A percentile compares a stretch with the other conserved stretches of the same genome.
These are phyloP conservation scores for Pseudogymnoascus sp. DNA, from an alignment of 2,329 filamentous ascomycete species.

Conservation along the genomic window DNA sequence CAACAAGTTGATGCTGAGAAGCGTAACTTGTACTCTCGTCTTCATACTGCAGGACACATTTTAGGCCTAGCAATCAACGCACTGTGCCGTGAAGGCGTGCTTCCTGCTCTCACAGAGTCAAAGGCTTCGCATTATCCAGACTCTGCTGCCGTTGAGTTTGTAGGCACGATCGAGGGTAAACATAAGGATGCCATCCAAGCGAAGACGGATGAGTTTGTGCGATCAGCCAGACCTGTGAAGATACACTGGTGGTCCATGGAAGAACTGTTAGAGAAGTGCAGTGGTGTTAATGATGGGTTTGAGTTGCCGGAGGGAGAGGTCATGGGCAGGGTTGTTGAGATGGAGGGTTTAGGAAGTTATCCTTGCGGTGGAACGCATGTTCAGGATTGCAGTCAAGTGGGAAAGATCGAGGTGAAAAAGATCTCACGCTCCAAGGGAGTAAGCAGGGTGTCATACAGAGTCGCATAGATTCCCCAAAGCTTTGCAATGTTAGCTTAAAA, in stretches of 20 bases:
- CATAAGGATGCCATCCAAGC: constrained; percentile 55
- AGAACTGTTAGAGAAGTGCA: constrained; percentile 46
- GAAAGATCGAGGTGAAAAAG: constrained; percentile 56
- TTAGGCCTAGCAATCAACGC: constrained; percentile 59
- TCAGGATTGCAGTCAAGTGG: constrained; percentile 47
- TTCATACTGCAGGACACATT: constrained; percentile 68
- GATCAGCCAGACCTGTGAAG: constrained; percentile 46
- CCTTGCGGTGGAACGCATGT: constrained; percentile 73
- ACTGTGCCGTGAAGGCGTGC: constrained; percentile 40
- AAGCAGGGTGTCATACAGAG: constrained; percentile 41
- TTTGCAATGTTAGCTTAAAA: too few species aligned
- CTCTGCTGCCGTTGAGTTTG: constrained; percentile 59
- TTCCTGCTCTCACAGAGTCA: constrained; percentile 51
- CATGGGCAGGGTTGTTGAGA: constrained; percentile 59
- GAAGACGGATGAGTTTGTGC: constrained; percentile 50
- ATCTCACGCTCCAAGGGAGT: constrained; percentile 56
- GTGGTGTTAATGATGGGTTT: constrained; percentile 29
- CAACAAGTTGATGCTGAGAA: constrained; percentile 54
- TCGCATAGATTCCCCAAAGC: background rate
- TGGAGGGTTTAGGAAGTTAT: constrained; percentile 60
- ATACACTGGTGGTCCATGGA: constrained; percentile 61
- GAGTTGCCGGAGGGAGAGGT: constrained; percentile 37
- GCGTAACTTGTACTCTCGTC: constrained; percentile 54
- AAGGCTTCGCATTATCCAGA: constrained; percentile 68
- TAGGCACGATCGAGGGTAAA: constrained; percentile 55